These are phyloP conservation scores for Lolium multiflorum DNA, from an alignment of 176 grass and related monocot genomes.

Conservation along the genomic window DNA sequence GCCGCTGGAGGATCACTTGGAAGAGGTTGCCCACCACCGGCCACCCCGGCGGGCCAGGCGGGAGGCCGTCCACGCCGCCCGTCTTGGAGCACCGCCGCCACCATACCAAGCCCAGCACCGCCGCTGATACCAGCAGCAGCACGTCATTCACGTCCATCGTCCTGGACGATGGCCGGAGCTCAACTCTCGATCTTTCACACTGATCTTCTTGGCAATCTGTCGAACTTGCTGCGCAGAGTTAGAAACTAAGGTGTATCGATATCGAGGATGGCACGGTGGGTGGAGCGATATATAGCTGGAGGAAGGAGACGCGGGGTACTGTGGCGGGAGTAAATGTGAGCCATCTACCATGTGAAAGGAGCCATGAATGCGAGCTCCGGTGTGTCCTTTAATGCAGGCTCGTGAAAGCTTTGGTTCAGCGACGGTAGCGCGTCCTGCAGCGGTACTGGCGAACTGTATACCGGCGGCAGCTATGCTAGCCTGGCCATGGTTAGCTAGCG, in stretches of 20 bases:
- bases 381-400: slow-evolving; percentile 47
- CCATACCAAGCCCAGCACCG: slow-evolving; percentile 61
- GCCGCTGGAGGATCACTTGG: slow-evolving; percentile 90
- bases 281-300: slow-evolving; percentile 48
- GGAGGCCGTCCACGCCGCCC: slow-evolving; percentile 61
- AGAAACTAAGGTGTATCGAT: neutral
- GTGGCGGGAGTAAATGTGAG: slow-evolving; percentile 46
- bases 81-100: slow-evolving; percentile 76
- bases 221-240: neutral
- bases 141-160: slow-evolving; percentile 65
- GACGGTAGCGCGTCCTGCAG: neutral
- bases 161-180: neutral
- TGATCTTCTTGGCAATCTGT: neutral
- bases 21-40: slow-evolving; percentile 95
- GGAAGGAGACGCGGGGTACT: neutral
- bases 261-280: neutral
- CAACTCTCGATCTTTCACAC: neutral
- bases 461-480: slow-evolving; percentile 28
- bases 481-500: slow-evolving; percentile 27
- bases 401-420: slow-evolving; percentile 2
- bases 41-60: slow-evolving; percentile 84
- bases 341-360: slow-evolving; percentile 59
- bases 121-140: slow-evolving; percentile 52
- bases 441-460: slow-evolving; percentile 7
- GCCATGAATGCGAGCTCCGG: slow-evolving; percentile 55